Evolutionary conservation across 257 asterid genomes (phyloP).

Genomic region (Oldenlandia corymbosa): DNA sequence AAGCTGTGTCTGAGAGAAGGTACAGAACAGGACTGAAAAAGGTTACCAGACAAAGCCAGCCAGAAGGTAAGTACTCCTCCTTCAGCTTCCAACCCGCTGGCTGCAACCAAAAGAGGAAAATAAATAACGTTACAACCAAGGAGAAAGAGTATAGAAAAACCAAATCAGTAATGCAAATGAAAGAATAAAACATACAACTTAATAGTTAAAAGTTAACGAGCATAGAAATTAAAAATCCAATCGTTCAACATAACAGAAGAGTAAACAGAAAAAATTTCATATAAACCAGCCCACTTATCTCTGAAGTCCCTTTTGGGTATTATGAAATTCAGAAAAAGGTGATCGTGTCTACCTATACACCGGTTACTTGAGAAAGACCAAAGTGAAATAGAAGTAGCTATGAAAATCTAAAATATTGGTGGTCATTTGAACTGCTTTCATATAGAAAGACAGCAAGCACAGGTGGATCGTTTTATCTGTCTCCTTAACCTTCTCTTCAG

Average conservation of each 20-base stretch:
- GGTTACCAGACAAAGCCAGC: slow-evolving; percentile 95
- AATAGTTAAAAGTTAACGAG: background rate
- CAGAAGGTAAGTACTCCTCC: slow-evolving; percentile 83
- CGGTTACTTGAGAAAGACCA: no score
- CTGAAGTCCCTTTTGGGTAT: no score
- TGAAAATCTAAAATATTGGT: no score
- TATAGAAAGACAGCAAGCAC: no score
- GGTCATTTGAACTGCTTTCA: no score
- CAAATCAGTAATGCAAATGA: background rate
- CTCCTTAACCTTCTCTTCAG: no score
- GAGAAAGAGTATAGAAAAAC: background rate
- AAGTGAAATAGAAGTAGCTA: no score
- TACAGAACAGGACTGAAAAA: background rate
- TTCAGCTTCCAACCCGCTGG: slow-evolving; percentile 96
- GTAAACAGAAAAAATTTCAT: background rate
- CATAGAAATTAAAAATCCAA: background rate
- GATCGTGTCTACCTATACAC: background rate
- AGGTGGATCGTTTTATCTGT: no score
- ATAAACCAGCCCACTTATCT: no score
- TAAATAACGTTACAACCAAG: no score
- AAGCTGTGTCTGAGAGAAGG: slow-evolving; percentile 9
- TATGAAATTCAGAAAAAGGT: no score
- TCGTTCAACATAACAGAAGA: background rate
- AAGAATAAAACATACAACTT: background rate
- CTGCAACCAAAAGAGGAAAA: slow-evolving; percentile 34